Conservation (phyloP, 1,284 basidiomycete genomes). For the Tylopilus orsonianus region DNA sequence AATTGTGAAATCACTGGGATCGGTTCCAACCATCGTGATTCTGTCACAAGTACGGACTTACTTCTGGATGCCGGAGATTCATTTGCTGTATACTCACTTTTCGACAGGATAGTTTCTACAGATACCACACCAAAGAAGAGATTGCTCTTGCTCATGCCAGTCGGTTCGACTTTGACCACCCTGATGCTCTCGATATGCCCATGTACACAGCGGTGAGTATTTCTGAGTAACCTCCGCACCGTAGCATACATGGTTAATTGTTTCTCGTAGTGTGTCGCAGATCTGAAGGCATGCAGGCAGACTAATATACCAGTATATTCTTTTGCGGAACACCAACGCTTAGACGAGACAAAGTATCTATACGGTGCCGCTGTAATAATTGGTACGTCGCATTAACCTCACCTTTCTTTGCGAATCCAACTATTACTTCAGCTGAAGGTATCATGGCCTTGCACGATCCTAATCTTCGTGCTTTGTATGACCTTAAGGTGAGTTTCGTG, state of each 20-base stretch:
- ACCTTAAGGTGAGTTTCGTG: constrained; percentile 73
- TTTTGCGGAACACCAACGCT: constrained; percentile 87
- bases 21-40: constrained; percentile 87
- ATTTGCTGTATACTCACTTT: neutral
- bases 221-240: neutral
- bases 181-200: constrained; percentile 89
- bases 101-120: constrained; percentile 91
- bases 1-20: constrained; percentile 79
- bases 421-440: constrained; percentile 69
- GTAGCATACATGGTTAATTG: constrained; percentile 1
- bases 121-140: constrained; percentile 76
- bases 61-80: neutral
- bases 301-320: constrained; percentile 93
- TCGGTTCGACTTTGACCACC: constrained; percentile 91
- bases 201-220: constrained; percentile 74
- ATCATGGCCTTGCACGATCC: constrained; percentile 90
- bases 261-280: constrained; percentile 67
- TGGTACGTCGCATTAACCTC: constrained; percentile 41
- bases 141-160: constrained; percentile 81
- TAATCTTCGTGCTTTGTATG: constrained; percentile 78
- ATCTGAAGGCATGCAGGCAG: constrained; percentile 81
- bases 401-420: constrained; percentile 1
- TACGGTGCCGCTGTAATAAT: constrained; percentile 97
- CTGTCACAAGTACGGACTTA: constrained; percentile 66
- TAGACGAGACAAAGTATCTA: constrained; percentile 85